These are phyloP conservation scores for Diaporthe ilicicola DNA, from an alignment of 2,329 filamentous ascomycete genomes.

Conservation along the genomic window DNA sequence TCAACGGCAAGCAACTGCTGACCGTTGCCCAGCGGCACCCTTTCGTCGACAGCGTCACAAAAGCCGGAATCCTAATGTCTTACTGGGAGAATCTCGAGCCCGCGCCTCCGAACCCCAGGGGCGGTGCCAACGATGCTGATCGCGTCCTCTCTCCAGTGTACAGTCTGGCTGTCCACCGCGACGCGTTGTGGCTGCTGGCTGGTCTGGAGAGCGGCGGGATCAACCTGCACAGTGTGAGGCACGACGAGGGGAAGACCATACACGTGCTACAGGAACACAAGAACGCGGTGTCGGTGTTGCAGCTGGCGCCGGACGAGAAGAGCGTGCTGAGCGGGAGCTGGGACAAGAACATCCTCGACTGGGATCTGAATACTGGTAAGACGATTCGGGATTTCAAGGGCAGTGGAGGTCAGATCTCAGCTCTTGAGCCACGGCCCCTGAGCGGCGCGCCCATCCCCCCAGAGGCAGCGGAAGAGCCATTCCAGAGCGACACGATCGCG, in stretches of 20 bases:
- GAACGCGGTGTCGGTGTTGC: constrained; percentile 90
- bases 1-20: constrained; percentile 91
- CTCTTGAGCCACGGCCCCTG: constrained; percentile 84
- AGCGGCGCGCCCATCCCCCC: constrained; percentile 79
- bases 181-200: constrained; percentile 90
- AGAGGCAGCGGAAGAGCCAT: constrained; percentile 68
- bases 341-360: constrained; percentile 94
- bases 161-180: constrained; percentile 88
- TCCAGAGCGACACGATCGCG: constrained; percentile 73
- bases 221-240: constrained; percentile 90
- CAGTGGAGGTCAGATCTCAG: constrained; percentile 83
- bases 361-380: constrained; percentile 90
- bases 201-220: constrained; percentile 91
- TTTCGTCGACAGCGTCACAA: constrained; percentile 96
- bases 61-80: constrained; percentile 91
- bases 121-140: constrained; percentile 61
- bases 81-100: constrained; percentile 99
- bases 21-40: constrained; percentile 96
- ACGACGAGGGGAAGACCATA: constrained; percentile 94
- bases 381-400: constrained; percentile 79
- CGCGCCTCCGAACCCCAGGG: constrained; percentile 41
- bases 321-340: constrained; percentile 92
- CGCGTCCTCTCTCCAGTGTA: constrained; percentile 87
- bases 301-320: constrained; percentile 83
- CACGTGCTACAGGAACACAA: constrained; percentile 82